Percentiles rank a stretch among this genome's conserved stretches.
Conservation (phyloP, 305 asterid genomes). For the Fraxinus paxiana region DNA sequence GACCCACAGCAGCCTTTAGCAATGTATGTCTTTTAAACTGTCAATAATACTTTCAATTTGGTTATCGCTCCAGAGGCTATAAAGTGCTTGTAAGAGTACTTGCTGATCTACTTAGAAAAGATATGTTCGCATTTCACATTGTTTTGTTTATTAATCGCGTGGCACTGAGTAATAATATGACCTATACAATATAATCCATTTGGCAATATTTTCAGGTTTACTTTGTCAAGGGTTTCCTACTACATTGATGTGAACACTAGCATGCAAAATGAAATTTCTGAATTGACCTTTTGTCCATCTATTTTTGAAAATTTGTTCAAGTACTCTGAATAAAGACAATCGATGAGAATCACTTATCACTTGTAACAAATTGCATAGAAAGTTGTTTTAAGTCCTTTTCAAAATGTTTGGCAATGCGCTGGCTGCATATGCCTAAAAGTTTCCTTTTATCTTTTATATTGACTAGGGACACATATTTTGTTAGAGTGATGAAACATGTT, state of each 20-base stretch:
- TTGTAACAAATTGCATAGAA: not conserved
- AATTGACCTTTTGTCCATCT: not conserved
- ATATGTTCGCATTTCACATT: not conserved
- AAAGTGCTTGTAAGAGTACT: not conserved
- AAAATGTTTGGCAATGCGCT: not conserved
- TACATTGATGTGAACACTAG: not conserved
- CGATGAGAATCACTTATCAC: not conserved
- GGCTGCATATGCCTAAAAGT: not conserved
- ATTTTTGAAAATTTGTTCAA: not conserved
- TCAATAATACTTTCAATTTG: conserved; percentile 23
- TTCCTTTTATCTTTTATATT: not conserved
- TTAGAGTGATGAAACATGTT: not conserved
- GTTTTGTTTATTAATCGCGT: not conserved
- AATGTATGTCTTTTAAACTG: not conserved
- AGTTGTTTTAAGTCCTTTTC: not conserved
- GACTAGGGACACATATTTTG: not conserved
- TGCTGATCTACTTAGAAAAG: conserved; percentile 2
- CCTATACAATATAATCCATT: not conserved
- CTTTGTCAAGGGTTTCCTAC: not conserved
- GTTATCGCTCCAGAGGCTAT: conserved; percentile 9
- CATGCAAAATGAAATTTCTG: not conserved
- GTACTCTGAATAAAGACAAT: not conserved
- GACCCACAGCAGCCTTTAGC: not conserved
- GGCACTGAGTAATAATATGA: not conserved
- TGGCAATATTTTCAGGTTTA: not conserved